Evolutionary conservation across 2,329 filamentous ascomycete genomes (phyloP).

Genomic region (Pseudopyricularia cyperi): DNA sequence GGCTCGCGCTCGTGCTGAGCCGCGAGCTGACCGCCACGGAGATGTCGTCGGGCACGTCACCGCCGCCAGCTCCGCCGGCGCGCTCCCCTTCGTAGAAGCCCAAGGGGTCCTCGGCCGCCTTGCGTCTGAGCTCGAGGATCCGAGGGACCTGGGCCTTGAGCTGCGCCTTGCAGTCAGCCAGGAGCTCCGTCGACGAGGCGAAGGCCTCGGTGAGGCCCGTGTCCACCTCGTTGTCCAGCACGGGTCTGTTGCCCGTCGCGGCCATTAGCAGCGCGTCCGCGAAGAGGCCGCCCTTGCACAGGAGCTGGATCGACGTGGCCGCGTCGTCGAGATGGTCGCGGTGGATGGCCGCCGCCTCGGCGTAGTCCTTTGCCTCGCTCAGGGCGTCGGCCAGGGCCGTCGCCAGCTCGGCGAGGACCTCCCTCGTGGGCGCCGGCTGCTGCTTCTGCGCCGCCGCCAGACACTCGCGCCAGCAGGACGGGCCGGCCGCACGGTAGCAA

Average conservation of each 20-base stretch:
- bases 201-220: conserved; percentile 68
- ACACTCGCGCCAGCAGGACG: conserved; percentile 74
- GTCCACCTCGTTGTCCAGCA: conserved; percentile 59
- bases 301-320: conserved; percentile 54
- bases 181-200: conserved; percentile 72
- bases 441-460: conserved; percentile 65
- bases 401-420: conserved; percentile 56
- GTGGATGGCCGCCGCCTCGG: conserved; percentile 65
- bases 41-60: conserved; percentile 65
- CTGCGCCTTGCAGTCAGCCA: conserved; percentile 85
- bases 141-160: conserved; percentile 75
- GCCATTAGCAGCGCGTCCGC: conserved; percentile 76
- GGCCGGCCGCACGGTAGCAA: conserved; percentile 71
- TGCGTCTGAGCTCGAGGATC: conserved; percentile 66
- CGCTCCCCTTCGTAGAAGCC: conserved; percentile 78
- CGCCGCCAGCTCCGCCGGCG: conserved; percentile 7
- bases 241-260: conserved; percentile 25
- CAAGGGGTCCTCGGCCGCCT: conserved; percentile 73
- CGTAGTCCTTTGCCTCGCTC: conserved; percentile 73
- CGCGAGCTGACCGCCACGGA: conserved; percentile 75
- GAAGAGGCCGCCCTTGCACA: conserved; percentile 82
- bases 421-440: conserved; percentile 8
- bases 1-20: conserved; percentile 66
- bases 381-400: conserved; percentile 63
- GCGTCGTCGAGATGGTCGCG: conserved; percentile 68